A percentile compares a stretch with the other conserved stretches of the same genome.
phyloP scores from a whole-genome alignment of 768 basidiomycete species.

The Kwoniella bestiolae region DNA sequence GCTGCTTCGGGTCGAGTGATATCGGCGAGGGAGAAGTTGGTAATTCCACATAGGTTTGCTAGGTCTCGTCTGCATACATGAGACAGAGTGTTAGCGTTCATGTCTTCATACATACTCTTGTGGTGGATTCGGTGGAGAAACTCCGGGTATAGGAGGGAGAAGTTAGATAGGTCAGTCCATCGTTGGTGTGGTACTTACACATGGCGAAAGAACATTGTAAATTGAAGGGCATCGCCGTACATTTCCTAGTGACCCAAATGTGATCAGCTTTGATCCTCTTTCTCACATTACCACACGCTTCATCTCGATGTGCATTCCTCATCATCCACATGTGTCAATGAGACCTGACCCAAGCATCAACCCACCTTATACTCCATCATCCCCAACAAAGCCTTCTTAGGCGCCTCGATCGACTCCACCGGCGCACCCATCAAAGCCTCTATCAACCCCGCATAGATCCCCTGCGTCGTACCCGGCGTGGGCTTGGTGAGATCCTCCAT shows the following conservation, averaged over 20 bases:
- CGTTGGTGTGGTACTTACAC: conserved; percentile 32
- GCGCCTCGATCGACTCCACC: conserved; percentile 43
- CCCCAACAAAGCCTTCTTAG: conserved; percentile 49
- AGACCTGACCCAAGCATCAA: no score
- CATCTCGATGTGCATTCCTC: no score
- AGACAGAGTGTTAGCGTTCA: no score
- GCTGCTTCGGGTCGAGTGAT: conserved; percentile 72
- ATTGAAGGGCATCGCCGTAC: conserved; percentile 45
- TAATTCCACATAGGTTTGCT: conserved; percentile 42
- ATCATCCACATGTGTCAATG: no score
- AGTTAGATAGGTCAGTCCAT: conserved; percentile 2
- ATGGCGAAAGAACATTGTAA: conserved; percentile 54
- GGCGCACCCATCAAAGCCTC: conserved; percentile 44
- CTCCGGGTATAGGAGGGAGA: background rate
- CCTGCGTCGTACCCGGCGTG: conserved; percentile 34
- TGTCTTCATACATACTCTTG: no score
- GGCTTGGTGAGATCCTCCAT: conserved; percentile 43
- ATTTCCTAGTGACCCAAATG: conserved; percentile 42
- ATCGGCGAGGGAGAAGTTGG: conserved; percentile 73
- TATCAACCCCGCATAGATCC: conserved; percentile 41
- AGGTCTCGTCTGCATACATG: conserved; percentile 37
- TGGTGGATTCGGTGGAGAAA: no score
- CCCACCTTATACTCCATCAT: conserved; percentile 55
- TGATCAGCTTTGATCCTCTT: background rate
- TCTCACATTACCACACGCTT: background rate